A percentile compares a stretch with the other conserved stretches of the same genome.
Conservation (phyloP, 306 rosid species). For the Malus asiatica region DNA sequence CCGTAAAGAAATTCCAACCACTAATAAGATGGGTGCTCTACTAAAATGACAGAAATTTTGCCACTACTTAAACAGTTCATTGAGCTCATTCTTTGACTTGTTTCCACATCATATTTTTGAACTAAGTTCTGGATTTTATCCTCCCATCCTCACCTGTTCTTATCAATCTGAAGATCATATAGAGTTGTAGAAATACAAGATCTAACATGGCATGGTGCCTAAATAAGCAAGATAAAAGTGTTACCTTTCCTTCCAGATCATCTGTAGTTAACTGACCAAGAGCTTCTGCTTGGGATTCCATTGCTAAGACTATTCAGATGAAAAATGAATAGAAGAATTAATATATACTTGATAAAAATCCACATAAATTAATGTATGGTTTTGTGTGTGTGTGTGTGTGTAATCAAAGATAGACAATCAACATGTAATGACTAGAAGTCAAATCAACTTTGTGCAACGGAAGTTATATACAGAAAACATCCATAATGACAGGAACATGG, state of each 20-base stretch:
- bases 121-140: neutral
- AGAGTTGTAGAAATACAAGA: neutral
- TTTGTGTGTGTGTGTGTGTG: too few relatives aligned
- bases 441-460: neutral
- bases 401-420: neutral
- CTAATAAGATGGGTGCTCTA: neutral
- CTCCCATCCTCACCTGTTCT: neutral
- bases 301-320: conserved; percentile 58
- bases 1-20: neutral
- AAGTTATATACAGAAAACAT: neutral
- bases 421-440: neutral
- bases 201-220: neutral
- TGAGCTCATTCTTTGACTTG: neutral
- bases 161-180: neutral
- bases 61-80: neutral
- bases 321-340: conserved; percentile 12
- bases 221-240: neutral
- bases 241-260: conserved; percentile 92
- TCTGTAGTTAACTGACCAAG: conserved; percentile 83
- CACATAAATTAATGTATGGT: neutral
- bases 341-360: neutral
- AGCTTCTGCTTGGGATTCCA: conserved; percentile 99
- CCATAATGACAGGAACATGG: neutral
- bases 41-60: neutral
- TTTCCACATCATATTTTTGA: neutral